phyloP scores from a whole-genome alignment of 768 basidiomycete species.

The Psilocybe tampanensis region DNA sequence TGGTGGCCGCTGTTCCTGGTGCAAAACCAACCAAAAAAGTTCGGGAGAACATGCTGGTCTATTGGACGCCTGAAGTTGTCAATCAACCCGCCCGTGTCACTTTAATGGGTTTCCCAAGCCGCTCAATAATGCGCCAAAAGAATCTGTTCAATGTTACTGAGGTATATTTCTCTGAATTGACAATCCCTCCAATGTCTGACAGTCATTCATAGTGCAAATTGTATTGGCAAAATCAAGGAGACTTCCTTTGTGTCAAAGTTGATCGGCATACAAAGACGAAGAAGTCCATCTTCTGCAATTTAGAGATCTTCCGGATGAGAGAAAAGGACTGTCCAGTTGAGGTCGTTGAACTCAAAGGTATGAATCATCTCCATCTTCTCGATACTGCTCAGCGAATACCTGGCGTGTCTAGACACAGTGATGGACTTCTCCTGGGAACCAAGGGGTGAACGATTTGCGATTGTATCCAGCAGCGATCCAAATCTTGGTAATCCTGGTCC shows the following conservation, averaged over 20 bases:
- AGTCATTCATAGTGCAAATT: slow-evolving; percentile 77
- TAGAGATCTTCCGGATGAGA: slow-evolving; percentile 96
- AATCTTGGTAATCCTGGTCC: slow-evolving; percentile 89
- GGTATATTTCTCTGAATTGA: slow-evolving; percentile 48
- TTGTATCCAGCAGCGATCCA: slow-evolving; percentile 92
- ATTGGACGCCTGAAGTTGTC: slow-evolving; percentile 96
- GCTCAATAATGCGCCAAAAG: slow-evolving; percentile 86
- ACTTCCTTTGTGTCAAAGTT: slow-evolving; percentile 98
- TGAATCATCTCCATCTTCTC: not conserved
- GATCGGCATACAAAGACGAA: slow-evolving; percentile 99
- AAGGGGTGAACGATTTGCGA: slow-evolving; percentile 94
- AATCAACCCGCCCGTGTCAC: slow-evolving; percentile 98
- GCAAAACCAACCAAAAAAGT: slow-evolving; percentile 60
- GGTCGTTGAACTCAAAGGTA: slow-evolving; percentile 96
- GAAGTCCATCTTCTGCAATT: slow-evolving; percentile 96
- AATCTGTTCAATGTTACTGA: slow-evolving; percentile 98
- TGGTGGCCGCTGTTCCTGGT: slow-evolving; percentile 29
- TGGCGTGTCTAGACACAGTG: slow-evolving; percentile 69
- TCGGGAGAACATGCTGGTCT: slow-evolving; percentile 91
- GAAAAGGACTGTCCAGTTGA: slow-evolving; percentile 99
- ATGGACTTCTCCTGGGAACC: slow-evolving; percentile 99
- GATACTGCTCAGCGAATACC: slow-evolving; percentile 14
- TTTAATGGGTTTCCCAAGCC: slow-evolving; percentile 86
- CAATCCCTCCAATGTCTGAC: not conserved
- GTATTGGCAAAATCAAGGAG: slow-evolving; percentile 97